These are phyloP conservation scores for Hypoxylon rubiginosum DNA, from an alignment of 2,329 filamentous ascomycete species.

Conservation along the genomic window DNA sequence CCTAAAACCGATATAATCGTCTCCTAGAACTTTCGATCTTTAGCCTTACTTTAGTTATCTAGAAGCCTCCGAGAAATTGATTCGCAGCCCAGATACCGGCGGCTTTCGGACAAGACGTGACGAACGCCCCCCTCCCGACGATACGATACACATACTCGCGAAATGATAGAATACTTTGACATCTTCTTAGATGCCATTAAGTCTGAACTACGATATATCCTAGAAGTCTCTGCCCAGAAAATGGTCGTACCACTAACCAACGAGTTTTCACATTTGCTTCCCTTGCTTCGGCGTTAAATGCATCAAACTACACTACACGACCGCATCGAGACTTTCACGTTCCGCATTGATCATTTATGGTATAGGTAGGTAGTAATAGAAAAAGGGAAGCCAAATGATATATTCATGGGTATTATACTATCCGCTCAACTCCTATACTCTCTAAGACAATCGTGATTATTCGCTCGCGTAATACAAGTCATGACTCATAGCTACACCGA, in stretches of 20 bases:
- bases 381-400: neutral
- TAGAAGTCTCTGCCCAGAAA: neutral
- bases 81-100: too few species aligned
- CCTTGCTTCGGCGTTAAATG: too few species aligned
- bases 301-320: neutral
- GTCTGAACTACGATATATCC: neutral
- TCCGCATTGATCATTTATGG: neutral
- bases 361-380: neutral
- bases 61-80: too few species aligned
- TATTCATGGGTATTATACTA: conserved; percentile 4
- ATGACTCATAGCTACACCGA: neutral
- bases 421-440: neutral
- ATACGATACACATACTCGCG: neutral
- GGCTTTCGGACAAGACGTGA: too few species aligned
- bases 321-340: neutral
- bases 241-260: too few species aligned
- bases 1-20: too few species aligned
- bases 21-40: too few species aligned
- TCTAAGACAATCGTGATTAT: too few species aligned
- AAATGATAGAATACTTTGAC: neutral
- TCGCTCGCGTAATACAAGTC: neutral
- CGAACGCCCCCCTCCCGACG: too few species aligned
- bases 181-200: neutral
- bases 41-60: too few species aligned
- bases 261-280: too few species aligned